Evolutionary conservation across 2,329 filamentous ascomycete species (phyloP).

Genomic region (Bipolaris oryzae): DNA sequence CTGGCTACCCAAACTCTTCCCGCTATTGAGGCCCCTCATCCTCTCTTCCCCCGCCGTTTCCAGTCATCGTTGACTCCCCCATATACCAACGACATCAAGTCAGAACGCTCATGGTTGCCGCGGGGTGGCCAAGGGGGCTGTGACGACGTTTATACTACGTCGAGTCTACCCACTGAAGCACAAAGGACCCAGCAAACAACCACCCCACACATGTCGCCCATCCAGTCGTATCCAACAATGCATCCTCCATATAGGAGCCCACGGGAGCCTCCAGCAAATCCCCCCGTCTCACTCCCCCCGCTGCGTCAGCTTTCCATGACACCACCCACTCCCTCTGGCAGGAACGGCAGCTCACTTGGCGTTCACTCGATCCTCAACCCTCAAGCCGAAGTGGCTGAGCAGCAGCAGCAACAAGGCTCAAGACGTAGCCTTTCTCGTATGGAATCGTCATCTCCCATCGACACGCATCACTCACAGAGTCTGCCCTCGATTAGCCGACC

Average conservation of each 20-base stretch:
- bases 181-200: conserved; percentile 34
- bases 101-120: conserved; percentile 46
- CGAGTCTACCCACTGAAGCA: conserved; percentile 28
- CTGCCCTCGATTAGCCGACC: conserved; percentile 45
- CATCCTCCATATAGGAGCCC: conserved; percentile 33
- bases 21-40: conserved; percentile 40
- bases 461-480: conserved; percentile 43
- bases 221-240: conserved; percentile 32
- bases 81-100: conserved; percentile 39
- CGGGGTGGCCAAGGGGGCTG: conserved; percentile 38
- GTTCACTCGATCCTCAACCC: conserved; percentile 57
- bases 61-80: conserved; percentile 41
- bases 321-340: conserved; percentile 42
- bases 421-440: conserved; percentile 53
- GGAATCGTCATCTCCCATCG: conserved; percentile 50
- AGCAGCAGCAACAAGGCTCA: conserved; percentile 38
- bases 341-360: conserved; percentile 47
- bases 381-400: conserved; percentile 43
- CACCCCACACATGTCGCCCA: conserved; percentile 39
- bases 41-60: conserved; percentile 40
- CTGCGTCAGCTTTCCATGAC: conserved; percentile 44
- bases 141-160: conserved; percentile 42
- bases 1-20: conserved; percentile 50
- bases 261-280: conserved; percentile 23
- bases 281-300: conserved; percentile 40